Conservation (phyloP, 2,329 filamentous ascomycete genomes). For the Bimuria novae-zelandiae region DNA sequence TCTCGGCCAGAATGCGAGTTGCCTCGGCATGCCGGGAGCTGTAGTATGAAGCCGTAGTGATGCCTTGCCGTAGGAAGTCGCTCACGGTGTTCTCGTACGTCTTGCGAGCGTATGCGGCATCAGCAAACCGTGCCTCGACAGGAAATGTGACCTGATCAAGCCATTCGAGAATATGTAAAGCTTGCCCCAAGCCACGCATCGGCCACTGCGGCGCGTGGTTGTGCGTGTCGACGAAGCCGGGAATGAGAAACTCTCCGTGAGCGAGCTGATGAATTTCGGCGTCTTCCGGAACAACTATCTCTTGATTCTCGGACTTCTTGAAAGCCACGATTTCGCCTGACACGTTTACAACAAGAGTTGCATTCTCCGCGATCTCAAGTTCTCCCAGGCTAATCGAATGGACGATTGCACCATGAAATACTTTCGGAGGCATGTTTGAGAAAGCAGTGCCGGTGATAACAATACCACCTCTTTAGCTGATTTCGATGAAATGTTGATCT, state of each 20-base stretch:
- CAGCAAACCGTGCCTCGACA: constrained; percentile 64
- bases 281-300: background rate
- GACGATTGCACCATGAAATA: background rate
- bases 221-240: constrained; percentile 69
- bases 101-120: constrained; percentile 56
- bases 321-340: background rate
- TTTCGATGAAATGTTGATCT: no score
- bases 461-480: no score
- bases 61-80: constrained; percentile 64
- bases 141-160: constrained; percentile 67
- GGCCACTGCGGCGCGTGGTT: constrained; percentile 67
- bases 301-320: background rate
- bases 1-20: constrained; percentile 61
- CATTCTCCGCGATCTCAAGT: background rate
- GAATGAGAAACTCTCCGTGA: constrained; percentile 58
- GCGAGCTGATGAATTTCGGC: background rate
- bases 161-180: constrained; percentile 56
- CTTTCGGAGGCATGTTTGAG: background rate
- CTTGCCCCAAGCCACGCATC: constrained; percentile 52
- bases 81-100: constrained; percentile 48
- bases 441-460: no score
- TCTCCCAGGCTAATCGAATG: background rate
- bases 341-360: background rate
- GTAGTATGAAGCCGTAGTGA: constrained; percentile 67
- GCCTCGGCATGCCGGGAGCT: constrained; percentile 61